Evolutionary conservation across 2,329 filamentous ascomycete species (phyloP).

Genomic region (Beauveria caledonica): DNA sequence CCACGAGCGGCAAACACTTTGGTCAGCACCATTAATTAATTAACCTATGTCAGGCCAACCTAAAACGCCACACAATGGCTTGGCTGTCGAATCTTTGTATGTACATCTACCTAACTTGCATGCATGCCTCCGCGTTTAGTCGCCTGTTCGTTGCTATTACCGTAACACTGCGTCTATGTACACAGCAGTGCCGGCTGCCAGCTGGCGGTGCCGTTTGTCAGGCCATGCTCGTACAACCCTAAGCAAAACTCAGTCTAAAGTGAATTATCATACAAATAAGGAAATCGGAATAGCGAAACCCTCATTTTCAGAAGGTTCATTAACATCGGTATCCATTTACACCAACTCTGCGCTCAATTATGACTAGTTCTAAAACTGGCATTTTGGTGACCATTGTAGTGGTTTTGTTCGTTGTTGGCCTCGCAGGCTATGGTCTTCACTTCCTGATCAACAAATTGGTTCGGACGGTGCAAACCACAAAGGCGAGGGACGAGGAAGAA

Average conservation of each 20-base stretch:
- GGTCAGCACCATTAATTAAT: not conserved
- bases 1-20: not conserved
- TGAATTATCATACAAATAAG: not conserved
- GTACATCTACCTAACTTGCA: no score
- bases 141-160: not conserved
- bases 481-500: constrained; percentile 5
- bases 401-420: not conserved
- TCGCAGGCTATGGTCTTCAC: not conserved
- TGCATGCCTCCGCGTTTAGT: no score
- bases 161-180: not conserved
- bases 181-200: not conserved
- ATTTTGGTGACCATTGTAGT: constrained; percentile 5
- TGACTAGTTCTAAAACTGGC: constrained; percentile 5
- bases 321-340: not conserved
- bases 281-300: no score
- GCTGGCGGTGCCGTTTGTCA: constrained; percentile 1
- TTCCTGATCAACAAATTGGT: not conserved
- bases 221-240: not conserved
- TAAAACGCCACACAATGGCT: not conserved
- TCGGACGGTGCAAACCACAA: not conserved
- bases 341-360: not conserved
- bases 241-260: not conserved
- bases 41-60: no score
- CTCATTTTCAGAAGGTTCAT: no score
- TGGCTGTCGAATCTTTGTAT: not conserved